Evolutionary conservation across 2,329 filamentous ascomycete genomes (phyloP).

Genomic region (Daldinia sp.): DNA sequence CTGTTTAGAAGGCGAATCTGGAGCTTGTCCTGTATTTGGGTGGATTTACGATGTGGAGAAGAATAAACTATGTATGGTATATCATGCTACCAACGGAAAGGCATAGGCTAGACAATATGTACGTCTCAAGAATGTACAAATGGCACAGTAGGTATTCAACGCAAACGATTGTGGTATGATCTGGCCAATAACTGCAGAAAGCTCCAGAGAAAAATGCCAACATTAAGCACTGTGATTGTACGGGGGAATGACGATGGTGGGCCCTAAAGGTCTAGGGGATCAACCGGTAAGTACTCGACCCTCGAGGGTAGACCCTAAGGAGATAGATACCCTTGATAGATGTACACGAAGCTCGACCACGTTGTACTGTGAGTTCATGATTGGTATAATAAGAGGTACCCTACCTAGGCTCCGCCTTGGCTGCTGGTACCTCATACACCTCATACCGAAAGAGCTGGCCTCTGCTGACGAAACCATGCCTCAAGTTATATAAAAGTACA

Average conservation of each 20-base stretch:
- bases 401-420: conserved; percentile 38
- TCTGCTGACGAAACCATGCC: conserved; percentile 40
- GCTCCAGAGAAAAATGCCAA: conserved; percentile 35
- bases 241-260: conserved; percentile 41
- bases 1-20: conserved; percentile 32
- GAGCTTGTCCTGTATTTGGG: conserved; percentile 39
- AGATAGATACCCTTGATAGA: conserved; percentile 31
- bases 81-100: conserved; percentile 35
- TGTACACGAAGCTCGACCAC: conserved; percentile 36
- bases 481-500: conserved; percentile 40
- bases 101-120: conserved; percentile 39
- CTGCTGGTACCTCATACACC: conserved; percentile 43
- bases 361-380: conserved; percentile 37
- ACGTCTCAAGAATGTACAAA: conserved; percentile 28
- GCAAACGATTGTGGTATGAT: conserved; percentile 39
- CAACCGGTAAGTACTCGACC: conserved; percentile 38
- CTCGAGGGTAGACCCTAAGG: conserved; percentile 32
- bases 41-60: conserved; percentile 41
- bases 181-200: conserved; percentile 37
- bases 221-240: conserved; percentile 40
- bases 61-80: conserved; percentile 35
- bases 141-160: conserved; percentile 37
- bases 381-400: conserved; percentile 31
- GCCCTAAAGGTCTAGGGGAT: conserved; percentile 36
- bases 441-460: conserved; percentile 41